Evolutionary conservation across 2,329 filamentous ascomycete species (phyloP).

Genomic region (Colletotrichum tabaci): DNA sequence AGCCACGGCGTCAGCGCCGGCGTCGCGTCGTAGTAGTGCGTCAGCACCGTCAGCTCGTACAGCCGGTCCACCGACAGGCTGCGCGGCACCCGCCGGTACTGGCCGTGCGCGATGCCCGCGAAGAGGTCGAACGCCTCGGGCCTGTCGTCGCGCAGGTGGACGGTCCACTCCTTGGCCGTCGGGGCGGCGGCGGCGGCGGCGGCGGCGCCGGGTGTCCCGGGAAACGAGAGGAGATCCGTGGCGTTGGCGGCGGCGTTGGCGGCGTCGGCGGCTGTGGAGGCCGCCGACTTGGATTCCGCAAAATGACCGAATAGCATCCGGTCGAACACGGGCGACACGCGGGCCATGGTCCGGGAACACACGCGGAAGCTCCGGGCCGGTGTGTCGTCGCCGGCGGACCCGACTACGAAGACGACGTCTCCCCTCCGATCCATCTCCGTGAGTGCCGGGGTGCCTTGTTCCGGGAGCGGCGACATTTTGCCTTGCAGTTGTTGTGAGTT

Average conservation of each 20-base stretch:
- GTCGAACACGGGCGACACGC: conserved; percentile 50
- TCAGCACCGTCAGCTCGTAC: conserved; percentile 49
- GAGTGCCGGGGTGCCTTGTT: conserved; percentile 14
- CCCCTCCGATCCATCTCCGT: conserved; percentile 26
- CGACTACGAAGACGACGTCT: conserved; percentile 33
- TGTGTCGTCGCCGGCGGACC: conserved; percentile 13
- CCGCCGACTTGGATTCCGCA: conserved; percentile 43
- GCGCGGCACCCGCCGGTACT: conserved; percentile 47
- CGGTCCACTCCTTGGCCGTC: conserved; percentile 44
- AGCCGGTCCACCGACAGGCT: conserved; percentile 45
- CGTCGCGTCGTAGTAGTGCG: conserved; percentile 51
- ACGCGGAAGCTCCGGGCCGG: conserved; percentile 44
- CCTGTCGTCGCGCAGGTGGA: conserved; percentile 51
- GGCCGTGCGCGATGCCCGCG: conserved; percentile 51
- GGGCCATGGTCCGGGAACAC: conserved; percentile 48
- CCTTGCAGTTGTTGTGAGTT: too few relatives aligned
- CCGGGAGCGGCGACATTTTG: conserved; percentile 23
- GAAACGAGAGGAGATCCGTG: background rate
- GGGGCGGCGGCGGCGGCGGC: too few relatives aligned
- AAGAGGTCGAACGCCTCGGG: conserved; percentile 48
- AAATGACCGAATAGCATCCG: conserved; percentile 49
- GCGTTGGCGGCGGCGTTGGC: background rate
- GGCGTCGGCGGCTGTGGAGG: too few relatives aligned
- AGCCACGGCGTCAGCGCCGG: conserved; percentile 47
- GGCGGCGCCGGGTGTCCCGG: background rate